Evolutionary conservation across 2,329 filamentous ascomycete genomes (phyloP).

Genomic region (Daldinia sp.): DNA sequence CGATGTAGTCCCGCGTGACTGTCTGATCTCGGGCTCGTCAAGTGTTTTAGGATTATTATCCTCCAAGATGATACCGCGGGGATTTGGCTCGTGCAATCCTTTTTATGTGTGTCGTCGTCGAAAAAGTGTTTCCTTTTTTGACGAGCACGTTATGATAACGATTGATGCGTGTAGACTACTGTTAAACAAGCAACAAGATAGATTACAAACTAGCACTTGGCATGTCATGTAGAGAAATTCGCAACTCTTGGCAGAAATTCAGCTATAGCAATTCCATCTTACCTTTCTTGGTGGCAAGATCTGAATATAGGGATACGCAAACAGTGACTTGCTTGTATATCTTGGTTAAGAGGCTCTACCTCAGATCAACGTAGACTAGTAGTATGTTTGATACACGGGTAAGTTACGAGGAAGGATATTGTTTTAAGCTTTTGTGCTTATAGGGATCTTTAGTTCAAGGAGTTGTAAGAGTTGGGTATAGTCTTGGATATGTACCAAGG

Average conservation of each 20-base stretch:
- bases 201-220: not conserved
- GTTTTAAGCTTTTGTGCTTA: too few relatives aligned
- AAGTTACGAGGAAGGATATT: not conserved
- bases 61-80: not conserved
- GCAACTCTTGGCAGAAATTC: not conserved
- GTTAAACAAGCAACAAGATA: not conserved
- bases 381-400: not conserved
- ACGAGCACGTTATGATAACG: not conserved
- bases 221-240: not conserved
- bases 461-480: not conserved
- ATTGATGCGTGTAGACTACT: constrained; percentile 1
- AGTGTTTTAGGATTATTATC: not conserved
- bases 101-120: not conserved
- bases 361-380: not conserved
- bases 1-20: not conserved
- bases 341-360: not conserved
- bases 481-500: not conserved
- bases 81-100: not conserved
- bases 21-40: not conserved
- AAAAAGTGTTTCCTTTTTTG: not conserved
- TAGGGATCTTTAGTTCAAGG: not conserved
- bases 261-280: not conserved
- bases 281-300: not conserved
- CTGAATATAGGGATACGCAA: not conserved
- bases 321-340: not conserved